A percentile compares a stretch with the other conserved stretches of the same genome.
phyloP scores from a whole-genome alignment of 2,329 filamentous ascomycete species.

The Diplodia mutila region DNA sequence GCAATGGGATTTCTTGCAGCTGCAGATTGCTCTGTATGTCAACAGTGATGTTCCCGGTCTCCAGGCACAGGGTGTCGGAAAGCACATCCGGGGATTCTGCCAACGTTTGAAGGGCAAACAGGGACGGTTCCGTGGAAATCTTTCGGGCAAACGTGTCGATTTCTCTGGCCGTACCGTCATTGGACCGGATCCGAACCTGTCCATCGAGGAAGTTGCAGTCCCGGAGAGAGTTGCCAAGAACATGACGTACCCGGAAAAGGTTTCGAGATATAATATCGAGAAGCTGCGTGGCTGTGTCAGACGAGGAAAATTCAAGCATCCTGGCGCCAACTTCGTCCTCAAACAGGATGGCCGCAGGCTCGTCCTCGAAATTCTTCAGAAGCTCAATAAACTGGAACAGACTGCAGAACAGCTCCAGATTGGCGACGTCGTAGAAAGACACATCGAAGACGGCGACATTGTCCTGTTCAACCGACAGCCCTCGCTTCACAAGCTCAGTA shows the following conservation, averaged over 20 bases:
- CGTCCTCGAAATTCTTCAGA: constrained; percentile 62
- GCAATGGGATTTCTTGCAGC: constrained; percentile 95
- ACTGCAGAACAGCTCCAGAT: constrained; percentile 75
- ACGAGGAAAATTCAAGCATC: constrained; percentile 79
- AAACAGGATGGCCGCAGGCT: constrained; percentile 75
- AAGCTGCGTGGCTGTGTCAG: constrained; percentile 75
- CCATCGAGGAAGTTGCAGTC: constrained; percentile 91
- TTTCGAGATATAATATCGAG: constrained; percentile 80
- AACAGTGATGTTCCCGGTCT: constrained; percentile 95
- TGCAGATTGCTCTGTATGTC: constrained; percentile 96
- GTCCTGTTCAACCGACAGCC: constrained; percentile 98
- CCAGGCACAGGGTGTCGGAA: constrained; percentile 79
- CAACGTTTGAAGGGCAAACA: constrained; percentile 97
- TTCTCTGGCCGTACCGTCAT: constrained; percentile 98
- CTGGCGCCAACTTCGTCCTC: constrained; percentile 81
- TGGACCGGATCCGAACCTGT: constrained; percentile 91
- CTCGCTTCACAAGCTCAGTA: constrained; percentile 97
- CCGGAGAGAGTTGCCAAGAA: constrained; percentile 93
- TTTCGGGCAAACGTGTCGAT: constrained; percentile 97
- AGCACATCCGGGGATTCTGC: constrained; percentile 89
- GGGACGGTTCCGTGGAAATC: constrained; percentile 92
- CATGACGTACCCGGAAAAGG: constrained; percentile 90
- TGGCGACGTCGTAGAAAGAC: constrained; percentile 90
- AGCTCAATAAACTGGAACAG: constrained; percentile 69
- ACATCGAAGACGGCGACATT: constrained; percentile 92